Evolutionary conservation across 495 filamentous ascomycete species (phyloP).

Genomic region (Penicillium paradoxum): DNA sequence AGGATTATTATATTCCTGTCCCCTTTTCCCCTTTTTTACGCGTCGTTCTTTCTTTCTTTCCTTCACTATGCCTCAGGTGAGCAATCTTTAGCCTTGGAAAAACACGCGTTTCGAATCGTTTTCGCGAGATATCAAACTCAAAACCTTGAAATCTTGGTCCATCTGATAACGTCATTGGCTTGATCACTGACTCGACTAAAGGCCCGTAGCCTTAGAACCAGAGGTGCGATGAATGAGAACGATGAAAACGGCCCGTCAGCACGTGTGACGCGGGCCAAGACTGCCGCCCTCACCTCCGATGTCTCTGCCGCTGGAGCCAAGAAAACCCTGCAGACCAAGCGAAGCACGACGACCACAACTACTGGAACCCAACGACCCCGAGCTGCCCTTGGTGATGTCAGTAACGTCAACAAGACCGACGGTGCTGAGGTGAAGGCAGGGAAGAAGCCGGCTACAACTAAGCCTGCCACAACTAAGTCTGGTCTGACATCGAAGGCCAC

Average conservation of each 20-base stretch:
- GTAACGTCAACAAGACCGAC: constrained; percentile 84
- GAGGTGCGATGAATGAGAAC: constrained; percentile 81
- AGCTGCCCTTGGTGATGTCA: constrained; percentile 84
- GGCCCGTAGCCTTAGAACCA: constrained; percentile 54
- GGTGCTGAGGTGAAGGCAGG: constrained; percentile 52
- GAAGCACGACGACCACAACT: constrained; percentile 50
- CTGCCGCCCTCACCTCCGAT: constrained; percentile 61
- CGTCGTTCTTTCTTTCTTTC: constrained; percentile 23
- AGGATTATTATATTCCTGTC: constrained; percentile 30
- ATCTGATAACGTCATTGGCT: not conserved
- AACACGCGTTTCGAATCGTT: constrained; percentile 15
- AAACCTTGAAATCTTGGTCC: not conserved
- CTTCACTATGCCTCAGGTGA: constrained; percentile 44
- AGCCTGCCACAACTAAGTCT: constrained; percentile 48
- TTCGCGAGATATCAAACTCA: constrained; percentile 2
- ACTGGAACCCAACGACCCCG: constrained; percentile 56
- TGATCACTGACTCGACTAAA: constrained; percentile 24
- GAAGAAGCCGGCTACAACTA: constrained; percentile 73
- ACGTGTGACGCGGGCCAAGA: constrained; percentile 89
- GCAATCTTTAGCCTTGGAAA: constrained; percentile 15
- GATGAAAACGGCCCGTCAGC: constrained; percentile 79
- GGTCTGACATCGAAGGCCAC: constrained; percentile 74
- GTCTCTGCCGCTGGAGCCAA: constrained; percentile 56
- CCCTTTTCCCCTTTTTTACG: constrained; percentile 24
- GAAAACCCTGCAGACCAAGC: constrained; percentile 73